Percentiles rank a stretch among this genome's conserved stretches.
phyloP scores from a whole-genome alignment of 768 basidiomycete genomes.

The Boletales sp. region DNA sequence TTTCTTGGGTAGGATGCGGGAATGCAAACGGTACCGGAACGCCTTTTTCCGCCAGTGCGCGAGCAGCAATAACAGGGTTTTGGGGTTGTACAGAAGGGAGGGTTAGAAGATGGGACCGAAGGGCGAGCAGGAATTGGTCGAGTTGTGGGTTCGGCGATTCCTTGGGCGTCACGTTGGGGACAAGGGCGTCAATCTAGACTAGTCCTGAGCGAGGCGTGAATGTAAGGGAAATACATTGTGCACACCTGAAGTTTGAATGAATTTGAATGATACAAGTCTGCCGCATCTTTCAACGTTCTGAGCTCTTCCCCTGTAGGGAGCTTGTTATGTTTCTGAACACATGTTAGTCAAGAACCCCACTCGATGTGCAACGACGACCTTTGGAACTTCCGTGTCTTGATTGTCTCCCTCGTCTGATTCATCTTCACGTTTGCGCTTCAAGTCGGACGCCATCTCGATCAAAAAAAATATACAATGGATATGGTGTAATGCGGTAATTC shows the following conservation, averaged over 20 bases:
- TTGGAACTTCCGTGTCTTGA: slow-evolving; percentile 4
- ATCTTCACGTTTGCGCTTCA: slow-evolving; percentile 27
- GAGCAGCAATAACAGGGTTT: slow-evolving; percentile 66
- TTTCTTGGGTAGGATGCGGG: slow-evolving; percentile 71
- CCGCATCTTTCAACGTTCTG: slow-evolving; percentile 66
- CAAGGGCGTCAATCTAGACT: slow-evolving; percentile 69
- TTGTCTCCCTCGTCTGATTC: slow-evolving; percentile 1
- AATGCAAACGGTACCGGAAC: slow-evolving; percentile 65
- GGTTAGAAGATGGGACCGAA: slow-evolving; percentile 63
- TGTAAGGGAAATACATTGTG: background rate
- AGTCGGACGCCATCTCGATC: slow-evolving; percentile 17
- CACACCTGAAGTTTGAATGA: slow-evolving; percentile 82
- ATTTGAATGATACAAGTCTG: slow-evolving; percentile 69
- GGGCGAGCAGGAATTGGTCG: slow-evolving; percentile 61
- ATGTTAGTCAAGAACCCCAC: background rate
- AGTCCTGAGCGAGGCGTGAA: slow-evolving; percentile 6
- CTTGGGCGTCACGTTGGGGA: slow-evolving; percentile 71
- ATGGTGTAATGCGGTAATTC: background rate
- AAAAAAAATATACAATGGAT: background rate
- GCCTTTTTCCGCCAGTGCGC: slow-evolving; percentile 47
- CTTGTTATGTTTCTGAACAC: slow-evolving; percentile 29
- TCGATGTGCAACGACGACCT: slow-evolving; percentile 9
- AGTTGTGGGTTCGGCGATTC: slow-evolving; percentile 51
- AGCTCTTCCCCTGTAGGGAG: slow-evolving; percentile 72
- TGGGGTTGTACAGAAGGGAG: slow-evolving; percentile 55